Evolutionary conservation across 2,329 filamentous ascomycete species (phyloP).

Genomic region (Hymenoscyphus fructigenus): DNA sequence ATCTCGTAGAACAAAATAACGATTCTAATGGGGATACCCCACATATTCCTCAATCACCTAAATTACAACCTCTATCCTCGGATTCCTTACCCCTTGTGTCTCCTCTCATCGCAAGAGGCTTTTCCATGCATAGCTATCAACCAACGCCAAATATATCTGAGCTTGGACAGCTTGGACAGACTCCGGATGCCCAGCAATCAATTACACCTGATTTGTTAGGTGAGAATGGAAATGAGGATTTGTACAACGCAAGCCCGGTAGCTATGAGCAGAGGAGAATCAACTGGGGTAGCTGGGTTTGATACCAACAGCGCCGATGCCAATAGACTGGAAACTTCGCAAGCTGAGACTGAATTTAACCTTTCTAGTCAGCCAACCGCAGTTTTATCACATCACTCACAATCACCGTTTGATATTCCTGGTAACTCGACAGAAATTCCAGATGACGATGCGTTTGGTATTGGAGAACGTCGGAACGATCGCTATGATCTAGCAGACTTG

Average conservation of each 20-base stretch:
- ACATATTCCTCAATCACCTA: slow-evolving; percentile 24
- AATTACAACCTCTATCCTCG: slow-evolving; percentile 28
- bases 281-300: not conserved
- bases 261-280: not conserved
- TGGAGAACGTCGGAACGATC: not conserved
- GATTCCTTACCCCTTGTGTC: slow-evolving; percentile 33
- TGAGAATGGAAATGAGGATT: slow-evolving; percentile 11
- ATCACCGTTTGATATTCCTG: not conserved
- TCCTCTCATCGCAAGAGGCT: slow-evolving; percentile 24
- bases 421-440: not conserved
- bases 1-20: not conserved
- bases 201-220: not conserved
- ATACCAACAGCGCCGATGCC: not conserved
- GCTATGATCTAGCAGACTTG: not conserved
- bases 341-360: not conserved
- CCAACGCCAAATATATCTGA: not conserved
- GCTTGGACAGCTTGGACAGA: not conserved
- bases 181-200: not conserved
- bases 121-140: slow-evolving; percentile 1
- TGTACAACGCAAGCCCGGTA: slow-evolving; percentile 13
- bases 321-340: not conserved
- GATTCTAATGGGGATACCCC: not conserved
- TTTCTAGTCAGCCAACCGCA: not conserved
- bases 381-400: not conserved
- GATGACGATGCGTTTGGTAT: not conserved